Conservation (phyloP, 768 basidiomycete species). For the Tephrocybe sp. region DNA sequence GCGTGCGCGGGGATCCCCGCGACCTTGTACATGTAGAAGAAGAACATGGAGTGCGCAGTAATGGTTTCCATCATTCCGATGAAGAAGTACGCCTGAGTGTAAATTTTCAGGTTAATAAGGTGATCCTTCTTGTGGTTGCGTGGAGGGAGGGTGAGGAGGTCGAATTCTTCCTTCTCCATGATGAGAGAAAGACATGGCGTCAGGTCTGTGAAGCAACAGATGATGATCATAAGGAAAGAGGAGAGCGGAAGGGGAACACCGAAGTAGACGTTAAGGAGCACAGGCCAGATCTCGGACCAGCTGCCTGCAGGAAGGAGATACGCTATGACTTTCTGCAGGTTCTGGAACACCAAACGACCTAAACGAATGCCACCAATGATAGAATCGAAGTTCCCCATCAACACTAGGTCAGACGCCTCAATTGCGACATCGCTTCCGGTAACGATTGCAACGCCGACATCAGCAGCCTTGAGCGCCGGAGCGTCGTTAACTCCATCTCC, state of each 20-base stretch:
- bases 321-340: slow-evolving; percentile 49
- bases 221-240: slow-evolving; percentile 27
- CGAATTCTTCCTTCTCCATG: slow-evolving; percentile 19
- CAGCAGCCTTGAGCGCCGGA: slow-evolving; percentile 47
- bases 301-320: slow-evolving; percentile 49
- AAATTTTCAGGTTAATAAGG: slow-evolving; percentile 19
- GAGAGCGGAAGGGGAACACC: slow-evolving; percentile 59
- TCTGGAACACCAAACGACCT: slow-evolving; percentile 58
- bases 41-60: slow-evolving; percentile 24
- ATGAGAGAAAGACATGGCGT: slow-evolving; percentile 13
- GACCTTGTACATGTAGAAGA: slow-evolving; percentile 36
- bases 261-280: slow-evolving; percentile 53
- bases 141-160: slow-evolving; percentile 17
- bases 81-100: slow-evolving; percentile 16
- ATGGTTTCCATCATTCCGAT: slow-evolving; percentile 18
- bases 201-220: slow-evolving; percentile 19
- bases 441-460: slow-evolving; percentile 56
- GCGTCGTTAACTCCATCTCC: slow-evolving; percentile 60
- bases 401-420: slow-evolving; percentile 45
- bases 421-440: slow-evolving; percentile 44
- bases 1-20: slow-evolving; percentile 31
- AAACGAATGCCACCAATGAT: slow-evolving; percentile 58
- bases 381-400: slow-evolving; percentile 45
- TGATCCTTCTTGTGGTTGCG: slow-evolving; percentile 17
- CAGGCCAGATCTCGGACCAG: slow-evolving; percentile 57